Percentiles rank a stretch among this genome's conserved stretches.
phyloP scores from a whole-genome alignment of 2,329 filamentous ascomycete species.

The Phaeophleospora eucalypticola region DNA sequence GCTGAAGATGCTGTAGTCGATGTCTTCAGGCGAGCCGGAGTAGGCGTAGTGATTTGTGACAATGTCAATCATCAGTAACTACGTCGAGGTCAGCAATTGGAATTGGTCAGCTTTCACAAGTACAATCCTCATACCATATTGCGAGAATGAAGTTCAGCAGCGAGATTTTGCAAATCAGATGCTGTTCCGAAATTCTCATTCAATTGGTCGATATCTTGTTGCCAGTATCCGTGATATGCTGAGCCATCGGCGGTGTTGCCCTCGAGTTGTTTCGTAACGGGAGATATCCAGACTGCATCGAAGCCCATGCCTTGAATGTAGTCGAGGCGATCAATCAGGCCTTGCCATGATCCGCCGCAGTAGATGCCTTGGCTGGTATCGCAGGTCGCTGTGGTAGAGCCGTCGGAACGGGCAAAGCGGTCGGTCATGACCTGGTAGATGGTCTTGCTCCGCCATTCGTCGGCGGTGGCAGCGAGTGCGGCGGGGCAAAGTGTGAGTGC shows the following conservation, averaged over 20 bases:
- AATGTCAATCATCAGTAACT: constrained; percentile 39
- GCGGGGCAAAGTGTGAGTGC: constrained; percentile 19
- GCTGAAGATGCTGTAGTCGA: constrained; percentile 34
- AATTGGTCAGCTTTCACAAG: background rate
- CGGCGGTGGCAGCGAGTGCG: constrained; percentile 24
- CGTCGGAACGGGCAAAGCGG: constrained; percentile 39
- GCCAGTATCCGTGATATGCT: constrained; percentile 57
- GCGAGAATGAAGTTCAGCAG: constrained; percentile 33
- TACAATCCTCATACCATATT: constrained; percentile 31
- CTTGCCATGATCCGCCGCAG: constrained; percentile 59
- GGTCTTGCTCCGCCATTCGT: constrained; percentile 37
- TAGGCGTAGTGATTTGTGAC: constrained; percentile 38
- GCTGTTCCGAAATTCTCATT: constrained; percentile 37
- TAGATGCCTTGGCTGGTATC: constrained; percentile 40
- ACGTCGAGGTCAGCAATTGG: background rate
- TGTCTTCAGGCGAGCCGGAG: constrained; percentile 22
- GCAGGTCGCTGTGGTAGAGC: constrained; percentile 38
- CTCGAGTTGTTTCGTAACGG: constrained; percentile 48
- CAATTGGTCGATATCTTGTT: constrained; percentile 44
- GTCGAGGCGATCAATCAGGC: constrained; percentile 56
- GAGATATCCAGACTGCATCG: constrained; percentile 49
- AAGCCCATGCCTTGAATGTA: constrained; percentile 54
- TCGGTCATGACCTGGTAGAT: constrained; percentile 45
- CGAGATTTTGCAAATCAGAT: constrained; percentile 35
- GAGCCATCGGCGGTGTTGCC: constrained; percentile 35